Base-by-base conservation (phyloP, 192 early-diverging fungal genomes). In the Coemansia aciculifera region DNA sequence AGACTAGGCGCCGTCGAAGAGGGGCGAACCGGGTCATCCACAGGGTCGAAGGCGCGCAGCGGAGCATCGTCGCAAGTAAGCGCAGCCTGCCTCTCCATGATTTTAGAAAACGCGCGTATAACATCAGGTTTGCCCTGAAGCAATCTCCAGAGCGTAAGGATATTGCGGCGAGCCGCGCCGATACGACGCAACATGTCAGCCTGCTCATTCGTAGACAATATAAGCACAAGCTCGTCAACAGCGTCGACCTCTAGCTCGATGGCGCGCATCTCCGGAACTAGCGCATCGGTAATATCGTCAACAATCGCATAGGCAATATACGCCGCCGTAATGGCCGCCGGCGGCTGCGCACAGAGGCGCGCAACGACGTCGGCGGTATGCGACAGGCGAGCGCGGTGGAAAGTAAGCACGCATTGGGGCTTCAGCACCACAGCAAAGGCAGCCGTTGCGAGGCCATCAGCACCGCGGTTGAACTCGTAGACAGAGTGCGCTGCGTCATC, bases 201-300 rank as follows among this genome's bases (percentile, higher is more conserved):
- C 42, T 90, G 89, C 72, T 98, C 96, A n/a, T 90, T 89, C 68
- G 96, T 93, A 43, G 93, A 90, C 44, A 96, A 74, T 38, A 98
- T 91, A 17, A 99, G 83, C 11, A 99, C 96, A 1, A 98, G 74
- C 69, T 99, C 96, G 70, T 99, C 96, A 63, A 97, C 95, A 0
- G 93, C 89, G 61, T 97, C 95, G 3, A 97, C 95, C 73, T 99
- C 96, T 32, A 92, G 85, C 79, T 99, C 97, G 66, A 99, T 91
- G 13, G 88, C 82, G 42, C 89, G 86, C 68, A 98, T 89, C 34
- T 94, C 83, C 5, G 96, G 95, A 24, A 90, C 89, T 73, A 98
- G 94, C 7, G 87, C 87, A 72, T 99, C 97, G 2, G 92, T 94
- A 49, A 99, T 92, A 67, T 96, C 95, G 76, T 98, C 97, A 68